Evolutionary conservation across 1,284 basidiomycete genomes (phyloP).

Genomic region (Psilocybe mexicana): DNA sequence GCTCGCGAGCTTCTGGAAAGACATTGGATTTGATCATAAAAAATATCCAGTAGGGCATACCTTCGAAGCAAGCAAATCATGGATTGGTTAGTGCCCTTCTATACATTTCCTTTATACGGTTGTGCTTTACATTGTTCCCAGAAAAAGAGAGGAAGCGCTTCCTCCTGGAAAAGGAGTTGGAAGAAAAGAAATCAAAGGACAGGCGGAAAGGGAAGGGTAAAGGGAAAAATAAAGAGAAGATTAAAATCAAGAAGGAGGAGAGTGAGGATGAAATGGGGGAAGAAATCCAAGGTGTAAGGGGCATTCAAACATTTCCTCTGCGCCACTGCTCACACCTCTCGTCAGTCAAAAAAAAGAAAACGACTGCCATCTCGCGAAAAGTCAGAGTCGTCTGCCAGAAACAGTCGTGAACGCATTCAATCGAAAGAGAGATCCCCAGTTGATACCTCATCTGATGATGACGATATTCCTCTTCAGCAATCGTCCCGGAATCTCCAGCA

Average conservation of each 20-base stretch:
- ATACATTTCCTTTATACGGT: background rate
- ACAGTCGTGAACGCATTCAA: background rate
- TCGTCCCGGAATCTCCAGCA: background rate
- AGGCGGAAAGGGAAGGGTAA: background rate
- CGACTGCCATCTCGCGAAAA: conserved; percentile 2
- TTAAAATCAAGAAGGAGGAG: background rate
- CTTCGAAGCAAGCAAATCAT: conserved; percentile 40
- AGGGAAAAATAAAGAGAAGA: background rate
- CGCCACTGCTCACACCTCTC: background rate
- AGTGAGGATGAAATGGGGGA: background rate
- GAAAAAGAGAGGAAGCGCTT: conserved; percentile 30
- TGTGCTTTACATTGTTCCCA: conserved; percentile 15
- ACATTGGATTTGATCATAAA: conserved; percentile 55
- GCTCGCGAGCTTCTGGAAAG: conserved; percentile 60
- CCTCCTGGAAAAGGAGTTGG: conserved; percentile 38
- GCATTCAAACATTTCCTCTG: background rate
- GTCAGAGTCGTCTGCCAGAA: background rate
- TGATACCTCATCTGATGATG: background rate
- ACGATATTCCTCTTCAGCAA: background rate
- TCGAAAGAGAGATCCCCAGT: background rate
- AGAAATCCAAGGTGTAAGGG: background rate
- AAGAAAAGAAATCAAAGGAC: conserved; percentile 17
- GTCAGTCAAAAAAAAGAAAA: conserved; percentile 20
- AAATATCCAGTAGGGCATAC: conserved; percentile 50
- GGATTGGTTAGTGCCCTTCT: conserved; percentile 42